Evolutionary conservation across 495 filamentous ascomycete genomes (phyloP).

Genomic region (Cercophora newfieldiana): DNA sequence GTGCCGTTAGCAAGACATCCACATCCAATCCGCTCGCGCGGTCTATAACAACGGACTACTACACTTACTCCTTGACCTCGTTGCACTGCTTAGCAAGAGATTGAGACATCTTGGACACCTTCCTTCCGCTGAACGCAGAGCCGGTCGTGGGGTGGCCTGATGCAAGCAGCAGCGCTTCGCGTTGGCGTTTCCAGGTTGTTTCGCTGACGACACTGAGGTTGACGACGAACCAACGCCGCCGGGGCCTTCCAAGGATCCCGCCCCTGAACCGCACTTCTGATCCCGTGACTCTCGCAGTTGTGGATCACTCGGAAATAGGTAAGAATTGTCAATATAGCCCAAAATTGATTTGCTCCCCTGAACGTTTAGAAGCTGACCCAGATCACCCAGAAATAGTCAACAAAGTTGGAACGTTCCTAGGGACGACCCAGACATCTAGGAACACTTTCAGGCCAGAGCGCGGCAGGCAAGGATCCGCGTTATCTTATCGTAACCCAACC

Average conservation of each 20-base stretch:
- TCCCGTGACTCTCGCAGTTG: no score
- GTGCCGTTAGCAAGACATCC: slow-evolving; percentile 11
- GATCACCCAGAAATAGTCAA: not conserved
- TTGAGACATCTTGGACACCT: slow-evolving; percentile 49
- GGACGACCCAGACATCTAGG: not conserved
- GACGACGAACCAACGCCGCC: no score
- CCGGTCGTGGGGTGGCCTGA: not conserved
- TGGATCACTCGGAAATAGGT: no score
- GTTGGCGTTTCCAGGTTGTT: no score
- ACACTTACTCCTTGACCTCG: slow-evolving; percentile 77
- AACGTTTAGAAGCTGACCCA: not conserved
- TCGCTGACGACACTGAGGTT: no score
- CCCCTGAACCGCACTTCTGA: no score
- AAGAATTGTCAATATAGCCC: no score
- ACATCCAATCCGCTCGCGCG: not conserved
- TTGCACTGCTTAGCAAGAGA: slow-evolving; percentile 72
- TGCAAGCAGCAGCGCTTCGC: no score
- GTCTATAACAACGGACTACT: not conserved
- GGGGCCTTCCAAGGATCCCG: no score
- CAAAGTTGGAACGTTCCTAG: not conserved
- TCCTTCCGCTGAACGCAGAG: not conserved
- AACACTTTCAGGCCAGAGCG: not conserved
- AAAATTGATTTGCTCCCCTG: no score
- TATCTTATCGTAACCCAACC: not conserved
- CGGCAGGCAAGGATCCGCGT: not conserved